Percentiles rank a stretch among this genome's conserved stretches.
Conservation (phyloP, 352 stramenopile species). For the Pilasporangium apinafurcum region DNA sequence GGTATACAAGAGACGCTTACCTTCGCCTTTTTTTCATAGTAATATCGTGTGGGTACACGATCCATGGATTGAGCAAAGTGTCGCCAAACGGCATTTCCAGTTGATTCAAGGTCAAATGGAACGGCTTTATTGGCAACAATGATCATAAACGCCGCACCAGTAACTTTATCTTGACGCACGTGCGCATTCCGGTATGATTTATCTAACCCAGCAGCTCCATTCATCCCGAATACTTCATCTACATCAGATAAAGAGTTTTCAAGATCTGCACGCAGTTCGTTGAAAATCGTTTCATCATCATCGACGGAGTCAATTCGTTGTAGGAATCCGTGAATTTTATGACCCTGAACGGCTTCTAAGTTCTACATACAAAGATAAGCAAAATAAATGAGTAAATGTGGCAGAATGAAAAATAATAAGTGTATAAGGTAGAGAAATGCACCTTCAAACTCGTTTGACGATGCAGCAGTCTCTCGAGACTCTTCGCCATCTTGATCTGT, state of each 20-base stretch:
- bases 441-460: slow-evolving; percentile 42
- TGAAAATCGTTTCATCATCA: slow-evolving; percentile 42
- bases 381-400: not conserved
- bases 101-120: slow-evolving; percentile 35
- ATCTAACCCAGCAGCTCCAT: slow-evolving; percentile 38
- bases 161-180: slow-evolving; percentile 22
- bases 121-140: slow-evolving; percentile 61
- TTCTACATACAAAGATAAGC: slow-evolving; percentile 26
- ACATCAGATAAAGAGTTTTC: slow-evolving; percentile 33
- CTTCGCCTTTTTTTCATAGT: slow-evolving; percentile 48
- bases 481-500: not conserved
- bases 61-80: slow-evolving; percentile 57
- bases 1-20: slow-evolving; percentile 5
- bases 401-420: not conserved
- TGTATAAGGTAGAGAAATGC: slow-evolving; percentile 4
- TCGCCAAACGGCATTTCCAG: slow-evolving; percentile 34
- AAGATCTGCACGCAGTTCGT: slow-evolving; percentile 30
- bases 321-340: slow-evolving; percentile 9
- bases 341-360: slow-evolving; percentile 24
- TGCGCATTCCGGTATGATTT: slow-evolving; percentile 44
- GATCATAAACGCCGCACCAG: slow-evolving; percentile 39
- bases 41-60: slow-evolving; percentile 41
- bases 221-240: slow-evolving; percentile 40
- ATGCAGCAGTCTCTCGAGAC: slow-evolving; percentile 2
- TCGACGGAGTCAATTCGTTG: slow-evolving; percentile 15